Evolutionary conservation across 1,139 yeast genomes (phyloP).

Genomic region (Saccharomyces hybrid): DNA sequence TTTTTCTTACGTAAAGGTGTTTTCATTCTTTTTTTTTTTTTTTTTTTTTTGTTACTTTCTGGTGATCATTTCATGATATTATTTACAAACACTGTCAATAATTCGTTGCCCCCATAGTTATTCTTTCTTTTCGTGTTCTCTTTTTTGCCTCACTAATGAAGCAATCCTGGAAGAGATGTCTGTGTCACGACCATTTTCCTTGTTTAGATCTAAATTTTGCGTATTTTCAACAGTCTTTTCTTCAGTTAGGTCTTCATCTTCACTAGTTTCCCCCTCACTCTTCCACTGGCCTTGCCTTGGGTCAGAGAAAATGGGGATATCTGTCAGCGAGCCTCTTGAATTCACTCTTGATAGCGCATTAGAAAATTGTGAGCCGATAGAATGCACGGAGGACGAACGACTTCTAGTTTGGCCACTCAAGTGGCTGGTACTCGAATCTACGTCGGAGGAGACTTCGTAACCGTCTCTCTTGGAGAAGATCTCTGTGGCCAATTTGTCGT

Average conservation of each 20-base stretch:
- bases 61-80: background rate
- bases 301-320: slow-evolving; percentile 34
- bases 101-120: background rate
- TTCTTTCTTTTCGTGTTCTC: slow-evolving; percentile 18
- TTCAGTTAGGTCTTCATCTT: slow-evolving; percentile 6
- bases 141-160: slow-evolving; percentile 19
- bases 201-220: background rate
- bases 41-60: background rate
- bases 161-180: slow-evolving; percentile 15
- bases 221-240: background rate
- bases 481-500: slow-evolving; percentile 27
- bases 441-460: slow-evolving; percentile 10
- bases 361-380: slow-evolving; percentile 26
- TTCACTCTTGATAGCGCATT: slow-evolving; percentile 34
- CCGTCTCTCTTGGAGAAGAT: slow-evolving; percentile 8
- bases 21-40: background rate
- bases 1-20: background rate
- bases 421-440: slow-evolving; percentile 2
- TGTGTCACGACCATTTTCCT: slow-evolving; percentile 6
- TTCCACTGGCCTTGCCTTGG: slow-evolving; percentile 14
- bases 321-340: slow-evolving; percentile 34
- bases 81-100: background rate
- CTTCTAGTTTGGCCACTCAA: slow-evolving; percentile 14
- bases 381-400: slow-evolving; percentile 28
- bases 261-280: slow-evolving; percentile 6